Evolutionary conservation across 78 protist species (phyloP), one percentile per base, ranked within the genome.

Genomic region (Anaeramoeba flamelloides): DNA sequence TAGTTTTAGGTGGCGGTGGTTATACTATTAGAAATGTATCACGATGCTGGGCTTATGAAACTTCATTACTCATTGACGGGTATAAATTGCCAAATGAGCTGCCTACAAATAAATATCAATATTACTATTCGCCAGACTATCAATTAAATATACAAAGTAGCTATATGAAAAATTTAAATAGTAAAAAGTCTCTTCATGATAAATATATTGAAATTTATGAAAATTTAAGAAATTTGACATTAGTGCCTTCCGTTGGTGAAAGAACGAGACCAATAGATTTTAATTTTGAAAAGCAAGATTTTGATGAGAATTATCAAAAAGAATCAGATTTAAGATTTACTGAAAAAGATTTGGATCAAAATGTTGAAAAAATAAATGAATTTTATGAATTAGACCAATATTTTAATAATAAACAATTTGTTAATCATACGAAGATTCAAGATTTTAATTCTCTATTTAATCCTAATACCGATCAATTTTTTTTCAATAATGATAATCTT

Each of bases 1-100:
- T 97, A 76, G 84, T 97, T 32, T 86, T 97, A 36, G 99, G 99
- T 34, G 99, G 99, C 17, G 99, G 99, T 40, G 99, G 99, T 12
- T 98, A 98, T 86, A 94, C 98, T 0, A 88, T 95, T 40, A 86
- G 95, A 31, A 95, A 96, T 40, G 98, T 94, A 1, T 97, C 98
- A 1, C 87, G 99, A 8, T 96, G 99, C 85, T 98, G 99, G 99
- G 77, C 97, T 1, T 84, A 89, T 81, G 98, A 94, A 82, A 92
- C 98, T 3, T 85, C 92, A 12, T 76, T 91, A 38, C 40, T 82
- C 3, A 82, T 30, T n/a, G n/a, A n/a, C n/a, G n/a, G n/a, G n/a
- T n/a, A n/a, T n/a, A n/a, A n/a, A n/a, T n/a, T n/a, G n/a, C n/a
- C n/a, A n/a, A n/a, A n/a, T n/a, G n/a, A n/a, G n/a, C n/a, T 64